These are phyloP conservation scores for Tricladium varicosporioides DNA, from an alignment of 2,329 filamentous ascomycete species.

Conservation along the genomic window DNA sequence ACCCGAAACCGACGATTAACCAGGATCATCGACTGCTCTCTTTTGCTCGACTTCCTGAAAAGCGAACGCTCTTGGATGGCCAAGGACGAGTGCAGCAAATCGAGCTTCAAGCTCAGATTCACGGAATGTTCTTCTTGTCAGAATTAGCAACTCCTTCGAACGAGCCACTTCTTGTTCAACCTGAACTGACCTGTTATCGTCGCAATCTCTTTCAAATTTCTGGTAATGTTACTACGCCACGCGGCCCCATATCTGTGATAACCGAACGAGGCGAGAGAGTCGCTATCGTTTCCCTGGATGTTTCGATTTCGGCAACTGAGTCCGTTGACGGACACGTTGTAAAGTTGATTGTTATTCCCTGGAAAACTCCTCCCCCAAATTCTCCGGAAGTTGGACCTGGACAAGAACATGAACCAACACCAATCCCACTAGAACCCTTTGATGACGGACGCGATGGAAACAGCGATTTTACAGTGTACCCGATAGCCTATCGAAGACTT, in stretches of 20 bases:
- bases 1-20: conserved; percentile 31
- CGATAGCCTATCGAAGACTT: conserved; percentile 88
- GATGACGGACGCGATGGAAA: conserved; percentile 43
- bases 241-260: conserved; percentile 75
- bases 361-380: conserved; percentile 90
- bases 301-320: conserved; percentile 88
- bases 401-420: conserved; percentile 79
- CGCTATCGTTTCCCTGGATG: conserved; percentile 77
- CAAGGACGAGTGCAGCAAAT: conserved; percentile 47
- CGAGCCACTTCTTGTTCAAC: conserved; percentile 57
- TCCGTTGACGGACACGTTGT: conserved; percentile 91
- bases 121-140: conserved; percentile 87
- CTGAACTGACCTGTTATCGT: conserved; percentile 91
- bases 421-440: conserved; percentile 71
- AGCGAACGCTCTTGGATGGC: conserved; percentile 48
- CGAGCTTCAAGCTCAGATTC: conserved; percentile 65
- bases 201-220: conserved; percentile 96
- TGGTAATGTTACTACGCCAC: conserved; percentile 78
- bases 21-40: conserved; percentile 36
- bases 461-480: conserved; percentile 81
- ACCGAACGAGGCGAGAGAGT: conserved; percentile 83
- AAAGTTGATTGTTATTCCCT: conserved; percentile 93
- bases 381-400: conserved; percentile 63
- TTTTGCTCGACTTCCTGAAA: conserved; percentile 35
- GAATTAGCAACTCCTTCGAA: conserved; percentile 49